phyloP scores from a whole-genome alignment of 371 early-diverging fungal species.

The Actinomortierella ambigua region DNA sequence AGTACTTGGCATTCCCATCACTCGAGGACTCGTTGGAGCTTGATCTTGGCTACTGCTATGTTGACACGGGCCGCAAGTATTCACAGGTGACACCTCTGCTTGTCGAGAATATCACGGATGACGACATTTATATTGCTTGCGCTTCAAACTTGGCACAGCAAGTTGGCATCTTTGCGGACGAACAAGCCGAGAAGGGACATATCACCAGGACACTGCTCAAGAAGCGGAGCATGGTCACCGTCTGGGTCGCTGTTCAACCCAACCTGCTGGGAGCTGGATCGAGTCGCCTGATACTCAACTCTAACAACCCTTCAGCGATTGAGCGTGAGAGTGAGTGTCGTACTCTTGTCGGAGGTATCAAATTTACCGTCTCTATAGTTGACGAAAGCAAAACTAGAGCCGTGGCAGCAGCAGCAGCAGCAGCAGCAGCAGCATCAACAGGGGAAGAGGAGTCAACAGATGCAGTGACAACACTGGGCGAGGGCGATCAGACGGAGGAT shows the following conservation, averaged over 20 bases:
- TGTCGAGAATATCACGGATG: constrained; percentile 73
- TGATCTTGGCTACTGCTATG: constrained; percentile 85
- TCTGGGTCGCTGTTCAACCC: constrained; percentile 87
- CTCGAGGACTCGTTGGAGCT: constrained; percentile 64
- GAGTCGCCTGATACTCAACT: constrained; percentile 1
- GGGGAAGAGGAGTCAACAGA: background rate
- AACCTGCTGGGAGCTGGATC: constrained; percentile 53
- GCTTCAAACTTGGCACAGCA: constrained; percentile 84
- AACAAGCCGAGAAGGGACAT: constrained; percentile 64
- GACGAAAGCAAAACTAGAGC: constrained; percentile 31
- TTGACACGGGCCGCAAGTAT: constrained; percentile 78
- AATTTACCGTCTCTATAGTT: constrained; percentile 67
- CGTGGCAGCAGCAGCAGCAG: too few species aligned
- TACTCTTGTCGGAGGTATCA: constrained; percentile 82
- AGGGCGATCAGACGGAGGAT: constrained; percentile 2
- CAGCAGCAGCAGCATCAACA: too few species aligned
- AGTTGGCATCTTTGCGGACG: constrained; percentile 80
- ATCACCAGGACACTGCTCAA: constrained; percentile 62
- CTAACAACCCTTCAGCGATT: constrained; percentile 13
- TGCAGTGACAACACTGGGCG: background rate
- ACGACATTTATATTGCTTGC: constrained; percentile 69
- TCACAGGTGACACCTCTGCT: constrained; percentile 75
- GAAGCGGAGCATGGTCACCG: constrained; percentile 56
- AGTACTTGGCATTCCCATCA: constrained; percentile 71
- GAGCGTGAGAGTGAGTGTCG: constrained; percentile 64